Conservation (phyloP, 768 basidiomycete species). For the Boletus rubropictus region DNA sequence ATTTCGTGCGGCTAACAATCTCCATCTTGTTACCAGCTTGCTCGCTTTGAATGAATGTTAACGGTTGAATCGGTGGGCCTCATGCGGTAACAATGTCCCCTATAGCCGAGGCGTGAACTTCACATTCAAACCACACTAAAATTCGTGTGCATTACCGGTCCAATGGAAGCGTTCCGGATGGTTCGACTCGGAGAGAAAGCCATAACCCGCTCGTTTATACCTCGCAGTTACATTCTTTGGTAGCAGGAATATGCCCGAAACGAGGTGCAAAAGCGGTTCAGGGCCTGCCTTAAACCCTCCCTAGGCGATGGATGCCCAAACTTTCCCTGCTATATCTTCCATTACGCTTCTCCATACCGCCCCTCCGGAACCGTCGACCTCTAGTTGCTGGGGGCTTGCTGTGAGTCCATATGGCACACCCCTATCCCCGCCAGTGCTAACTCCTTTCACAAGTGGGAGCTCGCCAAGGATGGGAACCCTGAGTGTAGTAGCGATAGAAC, state of each 20-base stretch:
- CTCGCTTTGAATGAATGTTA: no score
- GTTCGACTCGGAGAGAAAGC: background rate
- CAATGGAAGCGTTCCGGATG: no score
- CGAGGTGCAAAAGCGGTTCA: background rate
- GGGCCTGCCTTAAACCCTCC: background rate
- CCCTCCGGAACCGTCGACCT: slow-evolving; percentile 25
- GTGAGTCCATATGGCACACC: slow-evolving; percentile 52
- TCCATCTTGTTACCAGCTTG: no score
- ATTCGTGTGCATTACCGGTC: no score
- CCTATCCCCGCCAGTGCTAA: slow-evolving; percentile 66
- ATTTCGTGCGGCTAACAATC: background rate
- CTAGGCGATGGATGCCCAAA: slow-evolving; percentile 26
- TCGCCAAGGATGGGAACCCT: slow-evolving; percentile 66
- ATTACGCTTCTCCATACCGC: slow-evolving; percentile 31
- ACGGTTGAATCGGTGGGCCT: no score
- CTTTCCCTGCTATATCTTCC: slow-evolving; percentile 24
- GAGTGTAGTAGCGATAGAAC: slow-evolving; percentile 50
- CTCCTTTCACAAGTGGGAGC: slow-evolving; percentile 70
- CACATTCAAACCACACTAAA: no score
- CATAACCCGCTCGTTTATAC: background rate
- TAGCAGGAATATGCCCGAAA: background rate
- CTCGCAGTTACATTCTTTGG: background rate
- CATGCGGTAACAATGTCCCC: no score
- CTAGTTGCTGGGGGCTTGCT: slow-evolving; percentile 8
- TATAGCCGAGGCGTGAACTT: no score